Evolutionary conservation across 768 basidiomycete species (phyloP).

Genomic region (Candolleomyces aberdarensis): DNA sequence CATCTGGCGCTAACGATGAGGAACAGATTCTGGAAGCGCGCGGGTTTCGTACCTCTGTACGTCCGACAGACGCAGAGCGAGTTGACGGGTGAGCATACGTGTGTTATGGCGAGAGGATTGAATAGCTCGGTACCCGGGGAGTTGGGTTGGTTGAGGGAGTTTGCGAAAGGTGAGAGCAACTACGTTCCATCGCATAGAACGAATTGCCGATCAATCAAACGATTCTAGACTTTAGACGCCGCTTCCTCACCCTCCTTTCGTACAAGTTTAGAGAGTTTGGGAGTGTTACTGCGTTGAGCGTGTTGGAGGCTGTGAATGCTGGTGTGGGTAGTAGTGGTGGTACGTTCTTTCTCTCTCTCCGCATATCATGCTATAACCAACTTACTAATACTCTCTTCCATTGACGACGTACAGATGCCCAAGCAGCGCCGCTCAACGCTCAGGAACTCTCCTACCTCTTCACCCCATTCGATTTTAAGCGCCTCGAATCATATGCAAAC

Average conservation of each 20-base stretch:
- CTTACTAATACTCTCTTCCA: slow-evolving; percentile 26
- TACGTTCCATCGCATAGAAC: background rate
- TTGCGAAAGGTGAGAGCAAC: slow-evolving; percentile 64
- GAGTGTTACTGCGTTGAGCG: slow-evolving; percentile 79
- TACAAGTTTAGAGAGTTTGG: slow-evolving; percentile 95
- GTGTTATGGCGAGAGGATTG: slow-evolving; percentile 90
- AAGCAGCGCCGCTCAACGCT: slow-evolving; percentile 12
- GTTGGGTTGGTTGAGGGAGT: slow-evolving; percentile 83
- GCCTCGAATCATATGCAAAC: slow-evolving; percentile 93
- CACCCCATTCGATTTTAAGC: slow-evolving; percentile 93
- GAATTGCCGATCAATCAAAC: background rate
- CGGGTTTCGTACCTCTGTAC: slow-evolving; percentile 88
- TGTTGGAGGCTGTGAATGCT: slow-evolving; percentile 79
- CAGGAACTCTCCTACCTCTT: slow-evolving; percentile 54
- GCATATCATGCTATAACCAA: slow-evolving; percentile 37
- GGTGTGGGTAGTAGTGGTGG: slow-evolving; percentile 31
- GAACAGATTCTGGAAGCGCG: slow-evolving; percentile 89
- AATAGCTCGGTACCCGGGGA: slow-evolving; percentile 61
- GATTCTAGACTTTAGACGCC: slow-evolving; percentile 80
- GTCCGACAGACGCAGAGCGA: slow-evolving; percentile 92
- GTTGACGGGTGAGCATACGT: slow-evolving; percentile 94
- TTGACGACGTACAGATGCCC: background rate
- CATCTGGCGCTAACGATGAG: no score
- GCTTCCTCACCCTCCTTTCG: slow-evolving; percentile 86
- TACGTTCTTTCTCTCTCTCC: slow-evolving; percentile 14